Evolutionary conservation across 2,329 filamentous ascomycete species (phyloP).

Genomic region (Fonsecaea pedrosoi): DNA sequence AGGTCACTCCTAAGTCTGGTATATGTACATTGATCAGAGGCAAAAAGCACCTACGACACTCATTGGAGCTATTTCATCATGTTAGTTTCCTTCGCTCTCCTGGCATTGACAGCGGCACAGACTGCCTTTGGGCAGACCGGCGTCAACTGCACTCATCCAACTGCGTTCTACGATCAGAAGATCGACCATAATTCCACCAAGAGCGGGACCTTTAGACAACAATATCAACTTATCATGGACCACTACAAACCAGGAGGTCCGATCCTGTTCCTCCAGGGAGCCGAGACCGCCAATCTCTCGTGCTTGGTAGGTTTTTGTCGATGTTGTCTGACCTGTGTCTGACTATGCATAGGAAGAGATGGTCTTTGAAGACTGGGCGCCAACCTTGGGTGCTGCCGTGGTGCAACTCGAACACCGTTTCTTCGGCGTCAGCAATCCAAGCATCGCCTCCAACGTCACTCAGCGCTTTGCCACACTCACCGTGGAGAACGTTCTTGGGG

Average conservation of each 20-base stretch:
- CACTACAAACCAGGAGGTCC: conserved; percentile 24
- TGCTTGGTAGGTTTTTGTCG: conserved; percentile 17
- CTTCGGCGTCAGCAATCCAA: conserved; percentile 27
- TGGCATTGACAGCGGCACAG: not conserved
- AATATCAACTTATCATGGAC: conserved; percentile 18
- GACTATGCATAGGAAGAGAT: conserved; percentile 7
- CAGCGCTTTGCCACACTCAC: conserved; percentile 19
- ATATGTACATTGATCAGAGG: not conserved
- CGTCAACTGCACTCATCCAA: not conserved
- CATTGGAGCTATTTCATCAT: not conserved
- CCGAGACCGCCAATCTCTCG: conserved; percentile 13
- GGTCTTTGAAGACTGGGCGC: conserved; percentile 20
- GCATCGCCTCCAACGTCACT: conserved; percentile 5
- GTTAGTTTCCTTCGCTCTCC: not conserved
- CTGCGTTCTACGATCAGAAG: conserved; percentile 16
- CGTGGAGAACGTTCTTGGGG: conserved; percentile 24
- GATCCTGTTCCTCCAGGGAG: conserved; percentile 24
- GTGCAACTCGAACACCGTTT: conserved; percentile 25
- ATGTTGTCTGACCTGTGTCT: not conserved
- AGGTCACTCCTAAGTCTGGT: not conserved
- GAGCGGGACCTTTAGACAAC: conserved; percentile 23
- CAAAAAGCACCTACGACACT: not conserved
- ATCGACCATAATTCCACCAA: conserved; percentile 15
- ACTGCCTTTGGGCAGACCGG: not conserved
- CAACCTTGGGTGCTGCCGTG: conserved; percentile 16